Conservation (phyloP, 73 alveolate species). For the Stentor coeruleus region DNA sequence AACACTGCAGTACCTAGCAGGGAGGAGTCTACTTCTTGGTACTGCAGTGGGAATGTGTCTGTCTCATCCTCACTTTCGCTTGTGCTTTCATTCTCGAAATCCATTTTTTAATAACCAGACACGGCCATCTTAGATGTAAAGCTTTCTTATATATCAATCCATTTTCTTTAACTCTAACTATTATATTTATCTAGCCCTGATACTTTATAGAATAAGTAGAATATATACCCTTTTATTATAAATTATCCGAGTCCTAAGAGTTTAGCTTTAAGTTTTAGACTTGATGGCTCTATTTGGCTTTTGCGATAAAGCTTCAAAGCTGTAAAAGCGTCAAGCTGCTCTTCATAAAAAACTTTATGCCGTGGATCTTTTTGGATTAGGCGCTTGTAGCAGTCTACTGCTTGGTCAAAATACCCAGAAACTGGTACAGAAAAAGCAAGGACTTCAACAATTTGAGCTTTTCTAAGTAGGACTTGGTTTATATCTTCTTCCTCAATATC, state of each 20-base stretch:
- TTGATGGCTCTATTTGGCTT: neutral
- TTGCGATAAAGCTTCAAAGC: neutral
- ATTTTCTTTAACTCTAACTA: neutral
- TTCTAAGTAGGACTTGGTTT: neutral
- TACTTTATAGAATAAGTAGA: no score
- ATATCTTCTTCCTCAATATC: constrained; percentile 6
- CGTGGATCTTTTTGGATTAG: neutral
- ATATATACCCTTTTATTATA: no score
- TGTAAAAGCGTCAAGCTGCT: neutral
- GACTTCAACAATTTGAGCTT: neutral
- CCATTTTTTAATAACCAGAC: no score
- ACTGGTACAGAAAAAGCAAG: neutral
- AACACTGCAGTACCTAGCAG: no score
- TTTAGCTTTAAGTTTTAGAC: neutral
- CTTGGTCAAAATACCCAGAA: neutral
- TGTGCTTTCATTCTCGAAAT: no score
- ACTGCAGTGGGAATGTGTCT: no score
- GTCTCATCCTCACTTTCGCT: no score
- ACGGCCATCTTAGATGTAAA: no score
- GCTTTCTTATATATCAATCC: neutral
- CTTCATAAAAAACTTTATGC: neutral
- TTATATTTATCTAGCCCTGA: neutral
- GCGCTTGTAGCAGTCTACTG: neutral
- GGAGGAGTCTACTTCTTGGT: no score
- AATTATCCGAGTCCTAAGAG: neutral